Conservation (phyloP, 1,139 yeast species). For the Taphrina betulina region DNA sequence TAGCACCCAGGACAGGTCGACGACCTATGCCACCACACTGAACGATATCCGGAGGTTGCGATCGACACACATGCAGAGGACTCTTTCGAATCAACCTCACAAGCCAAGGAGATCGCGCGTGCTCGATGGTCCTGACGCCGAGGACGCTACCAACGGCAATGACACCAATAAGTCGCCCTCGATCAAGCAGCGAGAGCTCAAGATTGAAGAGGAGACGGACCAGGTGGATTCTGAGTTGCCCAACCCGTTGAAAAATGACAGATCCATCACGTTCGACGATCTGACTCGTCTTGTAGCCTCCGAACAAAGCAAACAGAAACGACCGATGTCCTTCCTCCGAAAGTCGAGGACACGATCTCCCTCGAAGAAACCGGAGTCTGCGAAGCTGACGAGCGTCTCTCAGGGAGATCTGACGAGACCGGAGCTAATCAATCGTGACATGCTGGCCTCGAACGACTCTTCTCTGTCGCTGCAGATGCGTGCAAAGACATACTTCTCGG, state of each 20-base stretch:
- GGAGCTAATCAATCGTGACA: conserved; percentile 7
- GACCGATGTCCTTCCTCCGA: conserved; percentile 68
- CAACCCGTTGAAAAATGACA: conserved; percentile 49
- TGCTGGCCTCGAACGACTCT: conserved; percentile 9
- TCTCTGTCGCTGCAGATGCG: conserved; percentile 29
- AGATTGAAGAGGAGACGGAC: conserved; percentile 2
- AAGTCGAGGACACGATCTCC: conserved; percentile 20
- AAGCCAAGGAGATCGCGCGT: conserved; percentile 59
- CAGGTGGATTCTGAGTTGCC: too few species aligned
- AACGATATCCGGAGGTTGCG: conserved; percentile 76
- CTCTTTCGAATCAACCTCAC: conserved; percentile 58
- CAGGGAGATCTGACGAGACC: conserved; percentile 13
- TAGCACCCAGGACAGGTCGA: background rate
- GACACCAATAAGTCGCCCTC: background rate
- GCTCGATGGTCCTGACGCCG: conserved; percentile 49
- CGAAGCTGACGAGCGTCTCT: background rate
- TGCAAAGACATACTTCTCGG: conserved; percentile 61
- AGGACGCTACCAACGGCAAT: background rate
- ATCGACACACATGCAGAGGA: conserved; percentile 66
- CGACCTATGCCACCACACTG: conserved; percentile 62
- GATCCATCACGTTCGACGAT: conserved; percentile 87
- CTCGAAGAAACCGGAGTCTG: background rate
- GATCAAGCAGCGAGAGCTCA: background rate
- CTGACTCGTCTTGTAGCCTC: conserved; percentile 96
- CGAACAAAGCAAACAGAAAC: conserved; percentile 89